Percentiles rank a stretch among this genome's conserved stretches.
phyloP scores from a whole-genome alignment of 306 rosid genomes.

The Cucumis cinereus region DNA sequence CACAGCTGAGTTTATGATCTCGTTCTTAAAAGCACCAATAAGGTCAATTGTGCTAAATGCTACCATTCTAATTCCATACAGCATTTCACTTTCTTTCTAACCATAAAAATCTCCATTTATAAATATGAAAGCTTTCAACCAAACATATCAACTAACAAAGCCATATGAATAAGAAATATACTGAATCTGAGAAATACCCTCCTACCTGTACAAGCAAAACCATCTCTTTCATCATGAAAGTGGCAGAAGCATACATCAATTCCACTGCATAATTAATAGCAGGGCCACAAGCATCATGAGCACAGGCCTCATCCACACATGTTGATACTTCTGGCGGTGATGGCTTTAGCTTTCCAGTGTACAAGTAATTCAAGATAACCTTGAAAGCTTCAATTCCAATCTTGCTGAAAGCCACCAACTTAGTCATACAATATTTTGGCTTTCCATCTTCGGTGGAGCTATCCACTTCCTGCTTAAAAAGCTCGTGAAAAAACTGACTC shows the following conservation, averaged over 20 bases:
- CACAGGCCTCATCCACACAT: conserved; percentile 65
- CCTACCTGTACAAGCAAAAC: conserved; percentile 70
- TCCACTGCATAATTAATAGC: conserved; percentile 72
- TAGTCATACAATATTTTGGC: conserved; percentile 55
- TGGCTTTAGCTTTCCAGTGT: conserved; percentile 68
- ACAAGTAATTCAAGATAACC: conserved; percentile 68
- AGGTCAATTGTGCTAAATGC: background rate
- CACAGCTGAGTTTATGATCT: background rate
- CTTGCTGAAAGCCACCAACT: conserved; percentile 45
- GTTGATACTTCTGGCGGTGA: conserved; percentile 66
- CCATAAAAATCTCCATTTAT: background rate
- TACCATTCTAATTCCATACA: background rate
- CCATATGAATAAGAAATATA: background rate
- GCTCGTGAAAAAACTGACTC: conserved; percentile 62
- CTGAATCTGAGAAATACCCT: background rate
- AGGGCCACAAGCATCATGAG: conserved; percentile 77
- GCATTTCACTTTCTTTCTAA: background rate
- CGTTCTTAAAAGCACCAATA: background rate
- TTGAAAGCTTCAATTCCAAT: conserved; percentile 65
- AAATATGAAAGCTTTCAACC: background rate
- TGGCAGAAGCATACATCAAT: conserved; percentile 75
- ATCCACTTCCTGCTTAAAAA: conserved; percentile 45
- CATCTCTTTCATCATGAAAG: conserved; percentile 79
- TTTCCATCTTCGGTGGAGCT: conserved; percentile 37
- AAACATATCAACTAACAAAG: background rate